A percentile compares a stretch with the other conserved stretches of the same genome.
Conservation (phyloP, 805 yeast genomes). For the Maudiozyma serrabonitensis region DNA sequence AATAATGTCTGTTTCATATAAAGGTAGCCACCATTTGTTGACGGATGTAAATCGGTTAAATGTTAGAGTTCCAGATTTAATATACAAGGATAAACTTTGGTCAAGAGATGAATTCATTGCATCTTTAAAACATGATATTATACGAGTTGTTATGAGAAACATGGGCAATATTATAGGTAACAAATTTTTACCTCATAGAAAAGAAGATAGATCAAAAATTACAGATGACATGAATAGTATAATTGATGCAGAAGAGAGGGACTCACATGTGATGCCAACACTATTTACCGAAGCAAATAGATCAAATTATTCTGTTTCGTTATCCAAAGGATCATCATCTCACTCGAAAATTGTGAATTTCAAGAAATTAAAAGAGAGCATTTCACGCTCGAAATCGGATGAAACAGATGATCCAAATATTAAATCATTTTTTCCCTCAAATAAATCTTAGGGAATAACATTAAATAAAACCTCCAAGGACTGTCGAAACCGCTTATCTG, state of each 20-base stretch:
- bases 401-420: neutral
- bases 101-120: constrained; percentile 45
- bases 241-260: constrained; percentile 7
- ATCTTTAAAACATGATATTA: constrained; percentile 45
- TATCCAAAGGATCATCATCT: constrained; percentile 2
- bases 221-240: constrained; percentile 15
- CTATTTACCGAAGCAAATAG: neutral
- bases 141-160: constrained; percentile 45
- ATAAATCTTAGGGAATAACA: neutral
- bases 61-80: constrained; percentile 41
- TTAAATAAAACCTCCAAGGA: too few species aligned
- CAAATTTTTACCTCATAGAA: constrained; percentile 41
- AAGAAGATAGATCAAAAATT: constrained; percentile 23
- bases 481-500: too few species aligned
- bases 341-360: neutral
- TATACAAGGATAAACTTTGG: constrained; percentile 44
- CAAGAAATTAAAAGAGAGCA: neutral
- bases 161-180: constrained; percentile 54
- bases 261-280: constrained; percentile 1
- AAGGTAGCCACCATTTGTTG: constrained; percentile 48
- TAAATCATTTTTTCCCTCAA: neutral
- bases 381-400: neutral
- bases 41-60: constrained; percentile 49
- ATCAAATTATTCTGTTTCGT: constrained; percentile 1
- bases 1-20: constrained; percentile 54